Evolutionary conservation across 2,329 filamentous ascomycete species (phyloP), one percentile per base, ranked within the genome.

Genomic region (Trichoderma cornu-damae): DNA sequence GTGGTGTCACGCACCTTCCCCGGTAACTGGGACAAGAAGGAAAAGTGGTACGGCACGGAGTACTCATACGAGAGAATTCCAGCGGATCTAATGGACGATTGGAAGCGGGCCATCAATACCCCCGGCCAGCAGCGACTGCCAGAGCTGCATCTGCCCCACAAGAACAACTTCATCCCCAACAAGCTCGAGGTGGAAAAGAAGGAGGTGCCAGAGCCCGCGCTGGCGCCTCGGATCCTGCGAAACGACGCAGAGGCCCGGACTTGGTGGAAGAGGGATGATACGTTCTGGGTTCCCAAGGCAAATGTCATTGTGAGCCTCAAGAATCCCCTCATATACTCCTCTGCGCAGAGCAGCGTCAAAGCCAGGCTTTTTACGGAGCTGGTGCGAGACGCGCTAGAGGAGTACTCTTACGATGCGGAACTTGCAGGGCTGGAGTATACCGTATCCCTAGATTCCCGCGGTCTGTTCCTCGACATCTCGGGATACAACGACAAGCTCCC

Each of bases 261-360:
- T 2, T 99, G 94, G 94, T 96, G 86, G 78, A 99, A 99, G 78
- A 97, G 97, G 74, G 94, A 99, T 66, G 94, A 99, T 65, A 91
- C 87, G 0, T 99, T 97, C 73, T 97, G 93, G 92, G 94, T 97
- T 8, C 94, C 94, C 7, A 96, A 96, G 71, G 94, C 90, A 3
- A 94, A 91, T 59, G 77, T 97, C 16, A 83, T 91, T 62, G 83
- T 96, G 62, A 90, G 86, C 64, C 79, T 95, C 63, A 84, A 86
- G 65, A 96, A 87, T 59, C 88, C 91, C 0, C 73, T 96, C 44
- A 85, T 89, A n/a, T 86, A 85, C 69, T 82, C 89, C 1, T 91
- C 89, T 4, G 88, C 91, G 1, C 85, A 88, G 57, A 92, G 88
- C 61, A 79, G 83, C 30, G 85, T 95, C 60, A 90, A 94, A 68